Evolutionary conservation across 352 stramenopile genomes (phyloP), one percentile per base, ranked within the genome.

Genomic region (Phytophthora pinifolia): DNA sequence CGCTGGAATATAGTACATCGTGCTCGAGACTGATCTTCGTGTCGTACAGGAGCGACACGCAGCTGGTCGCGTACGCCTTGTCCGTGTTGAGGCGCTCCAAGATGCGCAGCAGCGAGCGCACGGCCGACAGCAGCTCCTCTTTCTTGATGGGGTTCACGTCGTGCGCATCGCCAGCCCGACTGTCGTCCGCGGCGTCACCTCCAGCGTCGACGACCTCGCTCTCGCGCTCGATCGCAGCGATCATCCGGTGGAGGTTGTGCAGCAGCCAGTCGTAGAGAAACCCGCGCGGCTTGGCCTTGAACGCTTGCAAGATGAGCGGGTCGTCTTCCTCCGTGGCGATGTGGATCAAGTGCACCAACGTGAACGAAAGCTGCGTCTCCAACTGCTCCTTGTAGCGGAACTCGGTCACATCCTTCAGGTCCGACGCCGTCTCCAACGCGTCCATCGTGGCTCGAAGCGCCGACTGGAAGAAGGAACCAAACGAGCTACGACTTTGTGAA

Each of bases 321-420:
- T 92, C 83, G 43, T 90, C 85, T 51, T 89, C 76, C n/a, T 84
- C 59, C 0, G 78, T 76, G 1, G 81, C 83, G 14, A 95, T 73
- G 51, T 90, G 67, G 46, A 95, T 81, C 48, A 95, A 46, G 43
- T 93, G 85, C 46, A 93, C 75, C 44, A 95, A 65, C 27, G 85
- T 93, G 49, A 95, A 95, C 7, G 83, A 93, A 9, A 95, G 45
- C 61, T 95, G 85, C 13, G 84, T 90, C 50, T 95, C 85, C 6
- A 95, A 62, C 44, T 95, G 85, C 48, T 91, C 83, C 59, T 95
- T 95, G 74, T 95, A 95, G n/a, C 83, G 82, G 70, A 93, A 95
- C 67, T 95, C 85, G 1, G 76, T 91, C 59, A 95, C 83, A 46
- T 95, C 85, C 41, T 92, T 90, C 47, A 95, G 57, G 43, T 93